These are phyloP conservation scores for Tylopilus rubrobrunneus DNA, from an alignment of 768 basidiomycete species.

Conservation along the genomic window DNA sequence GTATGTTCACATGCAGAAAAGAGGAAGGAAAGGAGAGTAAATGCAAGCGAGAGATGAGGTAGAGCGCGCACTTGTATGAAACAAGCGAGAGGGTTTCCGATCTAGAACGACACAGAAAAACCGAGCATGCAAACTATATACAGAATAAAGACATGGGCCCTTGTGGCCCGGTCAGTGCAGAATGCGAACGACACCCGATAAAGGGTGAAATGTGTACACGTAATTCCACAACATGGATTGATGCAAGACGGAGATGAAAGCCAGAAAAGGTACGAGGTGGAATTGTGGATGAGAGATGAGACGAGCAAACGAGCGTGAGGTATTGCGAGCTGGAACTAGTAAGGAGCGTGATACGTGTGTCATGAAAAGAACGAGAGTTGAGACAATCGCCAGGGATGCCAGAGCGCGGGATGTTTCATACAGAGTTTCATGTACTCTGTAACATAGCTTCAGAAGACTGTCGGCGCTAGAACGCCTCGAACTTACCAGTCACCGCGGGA, in stretches of 20 bases:
- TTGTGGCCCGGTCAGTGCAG: neutral
- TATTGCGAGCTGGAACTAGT: neutral
- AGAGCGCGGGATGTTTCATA: conserved; percentile 4
- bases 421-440: conserved; percentile 4
- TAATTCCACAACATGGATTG: conserved; percentile 32
- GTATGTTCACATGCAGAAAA: conserved; percentile 1
- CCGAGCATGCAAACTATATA: conserved; percentile 12
- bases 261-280: conserved; percentile 10
- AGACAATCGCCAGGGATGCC: neutral
- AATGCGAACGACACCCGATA: conserved; percentile 13
- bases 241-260: conserved; percentile 17
- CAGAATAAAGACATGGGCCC: conserved; percentile 16
- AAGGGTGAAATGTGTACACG: conserved; percentile 25
- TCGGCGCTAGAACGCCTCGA: neutral
- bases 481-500: conserved; percentile 9
- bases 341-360: conserved; percentile 15
- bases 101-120: too few species aligned
- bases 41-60: neutral
- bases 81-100: neutral
- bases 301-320: conserved; percentile 11
- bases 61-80: neutral
- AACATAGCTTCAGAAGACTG: too few species aligned
- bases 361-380: neutral
- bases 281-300: conserved; percentile 1
- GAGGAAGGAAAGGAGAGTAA: neutral